phyloP scores from a whole-genome alignment of 495 filamentous ascomycete species.

The Xylaria venustula region DNA sequence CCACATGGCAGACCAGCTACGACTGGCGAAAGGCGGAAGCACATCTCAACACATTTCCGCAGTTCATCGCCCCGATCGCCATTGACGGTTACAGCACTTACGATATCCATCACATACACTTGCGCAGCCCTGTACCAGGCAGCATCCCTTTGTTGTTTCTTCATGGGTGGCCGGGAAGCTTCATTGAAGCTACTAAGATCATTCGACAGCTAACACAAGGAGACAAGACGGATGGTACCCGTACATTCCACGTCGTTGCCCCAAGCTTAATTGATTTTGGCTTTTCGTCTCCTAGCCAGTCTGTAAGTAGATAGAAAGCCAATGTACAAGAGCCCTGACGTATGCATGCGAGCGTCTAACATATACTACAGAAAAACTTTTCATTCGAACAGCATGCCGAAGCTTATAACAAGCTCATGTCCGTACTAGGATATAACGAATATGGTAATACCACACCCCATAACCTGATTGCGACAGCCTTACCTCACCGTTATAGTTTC shows the following conservation, averaged over 20 bases:
- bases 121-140: conserved; percentile 36
- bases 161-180: conserved; percentile 66
- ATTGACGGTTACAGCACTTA: conserved; percentile 39
- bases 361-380: neutral
- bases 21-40: conserved; percentile 42
- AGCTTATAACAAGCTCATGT: conserved; percentile 59
- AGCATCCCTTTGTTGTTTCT: conserved; percentile 56
- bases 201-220: conserved; percentile 47
- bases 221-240: conserved; percentile 30
- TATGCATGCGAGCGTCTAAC: neutral
- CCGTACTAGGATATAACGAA: conserved; percentile 55
- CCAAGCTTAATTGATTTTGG: conserved; percentile 66
- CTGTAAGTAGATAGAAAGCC: neutral
- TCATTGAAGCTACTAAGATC: conserved; percentile 62
- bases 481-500: too few relatives aligned
- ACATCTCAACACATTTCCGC: conserved; percentile 50
- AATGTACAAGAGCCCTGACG: neutral
- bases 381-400: conserved; percentile 52
- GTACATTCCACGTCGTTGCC: conserved; percentile 62
- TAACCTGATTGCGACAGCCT: neutral
- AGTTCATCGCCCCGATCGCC: conserved; percentile 46
- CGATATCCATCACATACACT: conserved; percentile 51
- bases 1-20: conserved; percentile 43
- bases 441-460: conserved; percentile 35
- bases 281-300: conserved; percentile 48